Base-by-base conservation (phyloP, 164 flowering plant genomes). In the Annona cherimola region DNA sequence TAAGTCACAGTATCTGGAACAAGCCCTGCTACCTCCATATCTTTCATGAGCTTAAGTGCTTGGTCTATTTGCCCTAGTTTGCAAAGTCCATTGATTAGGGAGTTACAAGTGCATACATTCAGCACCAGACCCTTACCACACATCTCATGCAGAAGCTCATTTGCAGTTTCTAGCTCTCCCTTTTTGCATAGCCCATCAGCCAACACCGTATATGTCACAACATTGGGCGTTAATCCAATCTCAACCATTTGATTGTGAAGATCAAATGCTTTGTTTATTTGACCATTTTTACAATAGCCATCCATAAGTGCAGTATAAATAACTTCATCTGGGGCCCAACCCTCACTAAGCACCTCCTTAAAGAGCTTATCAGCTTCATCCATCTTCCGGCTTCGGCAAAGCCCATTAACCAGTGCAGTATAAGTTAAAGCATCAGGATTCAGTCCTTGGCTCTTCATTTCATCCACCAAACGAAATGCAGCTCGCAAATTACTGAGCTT, bases 381-480 rank as follows among this genome's bases (percentile, higher is more conserved):
- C 80, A 86, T 78, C 73, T 84, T 78, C 62, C 90, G 88, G 41
- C 61, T 77, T 79, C 77, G 83, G 71, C 90, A 90, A 4, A 84
- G 72, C 41, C 91, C 89, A 78, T 76, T 68, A 59, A 88, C 82
- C 69, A 90, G 55, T 16, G 84, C 79, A 73, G 89, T 82, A 67
- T 82, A 90, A 46, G 86, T 81, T 62, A 81, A 76, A 71, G 63
- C 73, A 80, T 76, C 87, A 5, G 86, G 88, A 40, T 43, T 50
- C 66, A 87, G 66, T 41, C 79, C 80, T 65, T 50, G 75, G 42
- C 69, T 81, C 72, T 67, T 73, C 86, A 90, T 74, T 64, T 84
- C 88, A 72, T 82, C 78, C 18, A 75, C 83, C 42, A 90, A 71
- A 4, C 75, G 62, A 50, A 80, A 75, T 42, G 89, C 93, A 72